A percentile compares a stretch with the other conserved stretches of the same genome.
phyloP scores from a whole-genome alignment of 1,284 basidiomycete species.

The Fomitopsis palustris region DNA sequence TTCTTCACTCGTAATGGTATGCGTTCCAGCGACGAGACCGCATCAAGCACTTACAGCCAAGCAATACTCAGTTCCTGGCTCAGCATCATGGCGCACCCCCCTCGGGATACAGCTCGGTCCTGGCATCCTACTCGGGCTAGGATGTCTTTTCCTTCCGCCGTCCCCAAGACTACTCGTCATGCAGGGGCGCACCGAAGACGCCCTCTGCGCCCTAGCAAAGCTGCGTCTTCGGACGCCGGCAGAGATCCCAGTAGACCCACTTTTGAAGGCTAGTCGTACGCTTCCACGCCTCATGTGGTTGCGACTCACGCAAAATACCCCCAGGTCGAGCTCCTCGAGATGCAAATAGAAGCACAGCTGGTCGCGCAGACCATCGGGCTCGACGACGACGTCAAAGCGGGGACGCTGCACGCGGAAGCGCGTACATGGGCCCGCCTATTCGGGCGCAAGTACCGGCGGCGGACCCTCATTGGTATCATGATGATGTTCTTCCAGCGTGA shows the following conservation, averaged over 20 bases:
- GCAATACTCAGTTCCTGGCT: slow-evolving; percentile 41
- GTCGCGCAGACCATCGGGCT: slow-evolving; percentile 31
- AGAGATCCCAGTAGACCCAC: slow-evolving; percentile 41
- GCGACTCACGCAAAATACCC: not conserved
- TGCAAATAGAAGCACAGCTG: slow-evolving; percentile 60
- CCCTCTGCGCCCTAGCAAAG: slow-evolving; percentile 42
- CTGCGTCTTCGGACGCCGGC: slow-evolving; percentile 42
- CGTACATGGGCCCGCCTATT: slow-evolving; percentile 56
- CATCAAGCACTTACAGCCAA: not conserved
- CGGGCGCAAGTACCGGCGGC: slow-evolving; percentile 43
- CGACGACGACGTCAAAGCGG: slow-evolving; percentile 18
- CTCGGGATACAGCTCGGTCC: slow-evolving; percentile 71
- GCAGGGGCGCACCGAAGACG: slow-evolving; percentile 45
- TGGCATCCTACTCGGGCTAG: slow-evolving; percentile 60
- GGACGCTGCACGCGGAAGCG: slow-evolving; percentile 35
- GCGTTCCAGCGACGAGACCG: slow-evolving; percentile 19
- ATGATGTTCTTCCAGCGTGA: slow-evolving; percentile 81
- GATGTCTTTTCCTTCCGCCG: slow-evolving; percentile 64
- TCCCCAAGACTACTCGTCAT: slow-evolving; percentile 69
- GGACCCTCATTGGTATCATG: slow-evolving; percentile 64
- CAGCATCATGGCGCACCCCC: slow-evolving; percentile 74
- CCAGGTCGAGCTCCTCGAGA: slow-evolving; percentile 70
- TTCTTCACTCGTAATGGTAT: slow-evolving; percentile 65
- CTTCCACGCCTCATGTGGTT: no score
- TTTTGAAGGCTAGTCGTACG: slow-evolving; percentile 46